Evolutionary conservation across 2,329 filamentous ascomycete genomes (phyloP), one percentile per base, ranked within the genome.

Genomic region (Pyricularia sp.): DNA sequence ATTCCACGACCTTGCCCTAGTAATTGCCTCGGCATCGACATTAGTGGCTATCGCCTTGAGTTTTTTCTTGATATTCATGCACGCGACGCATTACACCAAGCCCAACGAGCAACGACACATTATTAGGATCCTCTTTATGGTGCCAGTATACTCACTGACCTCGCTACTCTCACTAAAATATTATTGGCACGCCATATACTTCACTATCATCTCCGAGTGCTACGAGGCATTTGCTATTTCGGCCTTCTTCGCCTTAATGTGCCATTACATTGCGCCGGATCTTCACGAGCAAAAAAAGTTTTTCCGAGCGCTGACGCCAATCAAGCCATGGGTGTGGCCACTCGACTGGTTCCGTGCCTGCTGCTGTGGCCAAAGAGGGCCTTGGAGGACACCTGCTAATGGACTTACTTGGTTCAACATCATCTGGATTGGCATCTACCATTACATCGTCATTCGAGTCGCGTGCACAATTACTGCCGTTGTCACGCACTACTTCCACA

Each of bases 361-460:
- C 76, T 91, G 88, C 69, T 89, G 91, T 55, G 90, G 90, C 42
- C 78, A 91, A 70, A 81, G 86, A 68, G 91, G 92, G 0, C 83
- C 85, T 30, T 90, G 92, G 83, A 85, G 92, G 72, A 90, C 85
- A n/a, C 92, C 93, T 0, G 83, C 85, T 72, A 95, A 90, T 78
- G 92, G 93, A 0, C 80, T 96, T 77, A 96, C 92, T 0, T 95
- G 92, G 92, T 96, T 96, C 80, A 97, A 97, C 77, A 88, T 94
- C 70, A 84, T 94, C 73, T 95, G 91, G 91, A 85, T 91, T 65
- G 89, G 90, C 68, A 85, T 95, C 69, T 96, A 94, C 79, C 92
- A 96, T 75, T 96, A 95, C 80, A 93, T 91, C 80, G 89, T 94
- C 74, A 87, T 94, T 71, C 88, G 92, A 64, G 90, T 94, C 23